phyloP scores from a whole-genome alignment of 139 green algal species.

The Closterium sp. region DNA sequence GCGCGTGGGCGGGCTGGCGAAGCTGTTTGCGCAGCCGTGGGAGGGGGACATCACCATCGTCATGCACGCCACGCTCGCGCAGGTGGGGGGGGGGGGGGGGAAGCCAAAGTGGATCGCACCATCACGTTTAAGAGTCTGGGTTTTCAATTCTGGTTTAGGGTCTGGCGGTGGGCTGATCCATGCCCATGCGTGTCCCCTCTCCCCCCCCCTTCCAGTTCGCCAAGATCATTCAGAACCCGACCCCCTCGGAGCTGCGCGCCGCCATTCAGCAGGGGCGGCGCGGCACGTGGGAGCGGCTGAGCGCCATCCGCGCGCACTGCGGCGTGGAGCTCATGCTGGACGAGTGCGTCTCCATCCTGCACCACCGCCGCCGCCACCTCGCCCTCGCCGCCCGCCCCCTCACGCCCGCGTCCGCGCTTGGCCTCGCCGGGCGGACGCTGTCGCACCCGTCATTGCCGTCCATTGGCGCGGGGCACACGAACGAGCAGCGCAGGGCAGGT shows the following conservation, averaged over 20 bases:
- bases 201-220: slow-evolving; percentile 24
- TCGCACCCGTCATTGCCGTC: neutral
- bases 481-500: neutral
- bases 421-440: neutral
- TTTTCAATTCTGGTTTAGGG: neutral
- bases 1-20: slow-evolving; percentile 45
- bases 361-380: slow-evolving; percentile 18
- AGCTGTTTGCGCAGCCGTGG: slow-evolving; percentile 60
- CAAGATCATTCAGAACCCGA: slow-evolving; percentile 52
- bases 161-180: neutral
- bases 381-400: too few relatives aligned
- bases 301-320: slow-evolving; percentile 56
- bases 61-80: slow-evolving; percentile 52
- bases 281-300: slow-evolving; percentile 54
- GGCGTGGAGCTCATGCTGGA: slow-evolving; percentile 61
- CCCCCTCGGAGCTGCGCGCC: slow-evolving; percentile 25
- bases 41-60: slow-evolving; percentile 65
- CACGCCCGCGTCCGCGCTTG: neutral
- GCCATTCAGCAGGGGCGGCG: slow-evolving; percentile 53
- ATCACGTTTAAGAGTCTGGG: neutral
- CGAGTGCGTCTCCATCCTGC: slow-evolving; percentile 57
- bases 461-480: neutral
- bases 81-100: too few relatives aligned
- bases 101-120: too few relatives aligned
- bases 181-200: neutral